Evolutionary conservation across 805 yeast species (phyloP).

Genomic region (Pichia pseudocactophila): DNA sequence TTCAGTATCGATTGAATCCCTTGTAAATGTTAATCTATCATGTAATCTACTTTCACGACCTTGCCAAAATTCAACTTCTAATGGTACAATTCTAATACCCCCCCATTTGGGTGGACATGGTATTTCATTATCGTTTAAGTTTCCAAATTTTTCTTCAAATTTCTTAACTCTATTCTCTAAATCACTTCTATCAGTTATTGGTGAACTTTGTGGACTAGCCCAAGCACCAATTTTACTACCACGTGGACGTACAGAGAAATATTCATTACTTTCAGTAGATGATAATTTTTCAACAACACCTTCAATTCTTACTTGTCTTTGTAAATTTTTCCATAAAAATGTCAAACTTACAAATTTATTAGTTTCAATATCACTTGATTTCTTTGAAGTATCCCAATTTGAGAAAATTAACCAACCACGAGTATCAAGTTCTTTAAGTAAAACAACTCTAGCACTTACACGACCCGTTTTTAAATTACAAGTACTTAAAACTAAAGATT

Average conservation of each 20-base stretch:
- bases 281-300: constrained; percentile 70
- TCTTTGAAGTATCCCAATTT: constrained; percentile 85
- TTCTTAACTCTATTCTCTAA: constrained; percentile 45
- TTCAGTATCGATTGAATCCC: constrained; percentile 39
- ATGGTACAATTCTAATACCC: constrained; percentile 79
- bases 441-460: constrained; percentile 73
- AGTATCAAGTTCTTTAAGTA: constrained; percentile 82
- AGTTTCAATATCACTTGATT: constrained; percentile 56
- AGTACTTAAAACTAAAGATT: constrained; percentile 79
- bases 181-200: constrained; percentile 48
- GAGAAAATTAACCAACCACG: constrained; percentile 83
- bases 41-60: constrained; percentile 86
- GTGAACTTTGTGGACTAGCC: constrained; percentile 83
- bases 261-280: constrained; percentile 64
- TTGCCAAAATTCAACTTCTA: constrained; percentile 96
- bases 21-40: constrained; percentile 68
- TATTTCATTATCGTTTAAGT: constrained; percentile 44
- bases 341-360: constrained; percentile 78
- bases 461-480: constrained; percentile 86
- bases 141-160: constrained; percentile 50
- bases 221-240: constrained; percentile 95
- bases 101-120: constrained; percentile 97
- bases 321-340: constrained; percentile 86
- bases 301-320: constrained; percentile 90
- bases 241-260: constrained; percentile 82